phyloP scores from a whole-genome alignment of 2,329 filamentous ascomycete species.

The Thelonectria rubi region DNA sequence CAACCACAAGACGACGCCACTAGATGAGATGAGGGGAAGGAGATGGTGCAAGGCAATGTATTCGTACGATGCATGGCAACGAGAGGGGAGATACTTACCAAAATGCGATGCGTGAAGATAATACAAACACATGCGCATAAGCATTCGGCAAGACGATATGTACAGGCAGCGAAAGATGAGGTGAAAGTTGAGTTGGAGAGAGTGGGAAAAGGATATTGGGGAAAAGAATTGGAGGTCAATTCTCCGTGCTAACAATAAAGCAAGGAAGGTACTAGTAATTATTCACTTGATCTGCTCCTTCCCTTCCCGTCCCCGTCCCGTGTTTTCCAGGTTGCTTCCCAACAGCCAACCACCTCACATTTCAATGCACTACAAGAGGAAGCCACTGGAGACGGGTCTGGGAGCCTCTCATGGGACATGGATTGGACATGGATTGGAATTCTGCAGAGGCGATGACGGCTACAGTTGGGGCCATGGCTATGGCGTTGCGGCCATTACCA shows the following conservation, averaged over 20 bases:
- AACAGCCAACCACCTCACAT: constrained; percentile 7
- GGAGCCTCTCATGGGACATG: too few species aligned
- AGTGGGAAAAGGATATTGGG: constrained; percentile 1
- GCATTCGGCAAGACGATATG: constrained; percentile 1
- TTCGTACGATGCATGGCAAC: not conserved
- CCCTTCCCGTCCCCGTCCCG: not conserved
- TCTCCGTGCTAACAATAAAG: not conserved
- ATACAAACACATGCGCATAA: not conserved
- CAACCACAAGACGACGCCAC: constrained; percentile 5
- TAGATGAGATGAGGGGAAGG: not conserved
- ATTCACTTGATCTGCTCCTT: not conserved
- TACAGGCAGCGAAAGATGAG: constrained; percentile 13
- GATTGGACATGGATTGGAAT: not conserved
- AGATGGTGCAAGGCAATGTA: not conserved
- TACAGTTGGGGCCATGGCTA: not conserved
- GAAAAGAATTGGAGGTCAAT: not conserved
- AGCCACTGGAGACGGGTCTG: too few species aligned
- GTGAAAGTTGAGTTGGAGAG: not conserved
- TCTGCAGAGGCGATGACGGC: not conserved
- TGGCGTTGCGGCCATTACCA: not conserved
- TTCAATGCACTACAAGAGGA: not conserved
- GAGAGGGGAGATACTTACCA: not conserved
- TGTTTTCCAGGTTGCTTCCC: not conserved
- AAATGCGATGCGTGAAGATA: not conserved
- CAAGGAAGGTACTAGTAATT: not conserved